Base-by-base conservation (phyloP, 192 early-diverging fungal species). In the Backusella parvicylindrica region DNA sequence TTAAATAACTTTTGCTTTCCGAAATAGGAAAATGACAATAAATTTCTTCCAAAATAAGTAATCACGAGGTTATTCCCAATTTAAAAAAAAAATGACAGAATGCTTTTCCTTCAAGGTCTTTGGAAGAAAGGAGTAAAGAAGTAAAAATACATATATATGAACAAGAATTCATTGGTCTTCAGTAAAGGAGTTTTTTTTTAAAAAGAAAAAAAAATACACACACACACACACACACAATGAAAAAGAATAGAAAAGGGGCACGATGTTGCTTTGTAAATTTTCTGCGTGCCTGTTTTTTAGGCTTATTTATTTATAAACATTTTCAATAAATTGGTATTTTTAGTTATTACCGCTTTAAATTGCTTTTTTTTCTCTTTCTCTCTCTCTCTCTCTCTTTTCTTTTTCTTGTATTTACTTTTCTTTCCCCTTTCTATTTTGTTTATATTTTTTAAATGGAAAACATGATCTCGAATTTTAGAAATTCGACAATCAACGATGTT, bases 221-320 rank as follows among this genome's bases (percentile, higher is more conserved):
- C n/a, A n/a, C n/a, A n/a, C n/a, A n/a, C n/a, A n/a, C n/a, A n/a
- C n/a, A 5, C 36, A 37, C 36, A 37, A 56, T 56, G 50, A 56
- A 56, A 50, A 50, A 50, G 49, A 21, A 50, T 5, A 37, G 36
- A 37, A 37, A 56, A 60, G 53, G 53, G 53, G 53, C 53, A 28
- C 53, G 53, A 60, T 60, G 53, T 60, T 60, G 53, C 26, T 26
- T 60, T 60, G 23, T 12, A 60, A 60, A 60, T 60, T 28, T 50
- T 60, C 53, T 60, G 53, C 53, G 53, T 60, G 21, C 53, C 53
- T 60, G 53, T 26, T 60, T 60, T 60, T 60, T 60, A 60, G 49
- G 23, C 53, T 28, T 60, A 28, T 28, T 60, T 60, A 60, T 60
- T 60, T 60, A 60, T 60, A 60, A 60, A 15, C 8, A 9, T 12